Evolutionary conservation across 805 yeast species (phyloP).

Genomic region (Zygotorulaspora danielsina): DNA sequence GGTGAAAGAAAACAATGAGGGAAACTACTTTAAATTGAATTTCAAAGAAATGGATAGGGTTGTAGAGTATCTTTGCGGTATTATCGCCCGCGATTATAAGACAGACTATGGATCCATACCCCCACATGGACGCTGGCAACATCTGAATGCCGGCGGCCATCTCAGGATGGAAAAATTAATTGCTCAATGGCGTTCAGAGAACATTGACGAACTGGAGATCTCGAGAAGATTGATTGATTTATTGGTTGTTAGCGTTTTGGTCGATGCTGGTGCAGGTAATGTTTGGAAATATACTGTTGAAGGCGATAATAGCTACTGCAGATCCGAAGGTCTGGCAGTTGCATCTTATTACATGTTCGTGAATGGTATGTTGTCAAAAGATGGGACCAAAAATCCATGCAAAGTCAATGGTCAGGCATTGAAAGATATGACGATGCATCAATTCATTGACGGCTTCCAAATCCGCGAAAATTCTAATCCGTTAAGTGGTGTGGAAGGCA

Average conservation of each 20-base stretch:
- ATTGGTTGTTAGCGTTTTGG: constrained; percentile 54
- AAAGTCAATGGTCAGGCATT: constrained; percentile 46
- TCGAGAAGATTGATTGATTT: constrained; percentile 54
- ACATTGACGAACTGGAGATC: constrained; percentile 41
- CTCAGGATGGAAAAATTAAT: constrained; percentile 45
- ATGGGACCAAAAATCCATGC: constrained; percentile 34
- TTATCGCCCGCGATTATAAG: constrained; percentile 45
- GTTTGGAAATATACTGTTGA: constrained; percentile 48
- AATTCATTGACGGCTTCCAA: constrained; percentile 45
- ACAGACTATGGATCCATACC: constrained; percentile 46
- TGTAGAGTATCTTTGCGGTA: constrained; percentile 43
- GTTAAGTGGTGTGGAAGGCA: constrained; percentile 52
- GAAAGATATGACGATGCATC: constrained; percentile 33
- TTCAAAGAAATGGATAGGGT: constrained; percentile 39
- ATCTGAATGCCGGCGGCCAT: constrained; percentile 49
- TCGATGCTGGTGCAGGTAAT: constrained; percentile 69
- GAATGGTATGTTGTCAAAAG: constrained; percentile 43
- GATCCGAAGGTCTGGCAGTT: constrained; percentile 64
- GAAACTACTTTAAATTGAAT: constrained; percentile 43
- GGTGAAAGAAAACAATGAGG: constrained; percentile 28
- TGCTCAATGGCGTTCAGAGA: constrained; percentile 35
- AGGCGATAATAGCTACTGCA: constrained; percentile 29
- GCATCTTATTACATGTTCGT: constrained; percentile 54
- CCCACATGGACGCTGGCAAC: constrained; percentile 67
- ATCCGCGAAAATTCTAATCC: constrained; percentile 43